Evolutionary conservation across 345 rosid species (phyloP).

Genomic region (Geranium brycei): DNA sequence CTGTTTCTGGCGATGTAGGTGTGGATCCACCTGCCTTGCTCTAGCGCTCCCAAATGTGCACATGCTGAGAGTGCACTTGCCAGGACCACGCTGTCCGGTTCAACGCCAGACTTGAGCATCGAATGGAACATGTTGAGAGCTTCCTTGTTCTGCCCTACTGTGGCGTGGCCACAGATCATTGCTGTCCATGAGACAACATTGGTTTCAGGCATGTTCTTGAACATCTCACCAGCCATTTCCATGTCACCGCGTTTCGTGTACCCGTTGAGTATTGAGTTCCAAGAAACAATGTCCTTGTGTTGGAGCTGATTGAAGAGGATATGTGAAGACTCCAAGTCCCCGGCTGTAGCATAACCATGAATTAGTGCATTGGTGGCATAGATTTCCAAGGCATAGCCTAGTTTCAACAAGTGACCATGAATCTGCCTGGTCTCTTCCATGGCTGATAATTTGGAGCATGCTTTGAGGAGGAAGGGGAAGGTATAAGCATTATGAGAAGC

Average conservation of each 20-base stretch:
- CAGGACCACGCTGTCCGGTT: conserved; percentile 43
- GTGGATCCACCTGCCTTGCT: conserved; percentile 75
- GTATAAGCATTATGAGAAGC: conserved; percentile 42
- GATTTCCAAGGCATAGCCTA: conserved; percentile 34
- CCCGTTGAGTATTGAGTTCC: conserved; percentile 62
- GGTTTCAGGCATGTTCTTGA: conserved; percentile 29
- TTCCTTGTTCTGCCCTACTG: conserved; percentile 48
- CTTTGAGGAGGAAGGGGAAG: conserved; percentile 60
- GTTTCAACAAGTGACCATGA: conserved; percentile 39
- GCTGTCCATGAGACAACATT: conserved; percentile 56
- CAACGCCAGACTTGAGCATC: conserved; percentile 48
- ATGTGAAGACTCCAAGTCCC: conserved; percentile 22
- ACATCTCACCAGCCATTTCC: conserved; percentile 26
- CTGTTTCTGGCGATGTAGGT: conserved; percentile 21
- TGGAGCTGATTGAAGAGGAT: conserved; percentile 33
- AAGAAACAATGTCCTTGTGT: conserved; percentile 39
- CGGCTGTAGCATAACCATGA: conserved; percentile 35
- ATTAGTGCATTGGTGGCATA: conserved; percentile 44
- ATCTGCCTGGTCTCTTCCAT: conserved; percentile 38
- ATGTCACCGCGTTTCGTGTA: conserved; percentile 34
- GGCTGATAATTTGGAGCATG: conserved; percentile 41
- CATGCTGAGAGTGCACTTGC: conserved; percentile 54
- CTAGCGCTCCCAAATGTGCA: conserved; percentile 57
- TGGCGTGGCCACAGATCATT: conserved; percentile 49
- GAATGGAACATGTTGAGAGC: conserved; percentile 46